phyloP scores from a whole-genome alignment of 805 yeast genomes.

The Yamadazyma takamatsuzukensis region DNA sequence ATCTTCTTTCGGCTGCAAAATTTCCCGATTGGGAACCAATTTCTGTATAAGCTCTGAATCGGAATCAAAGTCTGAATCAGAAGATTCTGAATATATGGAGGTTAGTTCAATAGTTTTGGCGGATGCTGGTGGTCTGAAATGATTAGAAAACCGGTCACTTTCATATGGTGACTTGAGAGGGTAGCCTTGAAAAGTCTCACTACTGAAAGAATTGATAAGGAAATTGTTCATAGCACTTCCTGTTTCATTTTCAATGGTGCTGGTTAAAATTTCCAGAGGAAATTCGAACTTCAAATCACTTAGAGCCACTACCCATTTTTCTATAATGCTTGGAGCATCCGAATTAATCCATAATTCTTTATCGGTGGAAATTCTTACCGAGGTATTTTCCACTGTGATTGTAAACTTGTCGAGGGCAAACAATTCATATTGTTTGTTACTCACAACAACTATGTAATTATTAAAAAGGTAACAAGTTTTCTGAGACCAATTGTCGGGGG shows the following conservation, averaged over 20 bases:
- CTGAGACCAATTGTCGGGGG: conserved; percentile 2
- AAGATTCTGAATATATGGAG: too few species aligned
- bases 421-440: background rate
- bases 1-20: too few species aligned
- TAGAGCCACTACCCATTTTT: conserved; percentile 42
- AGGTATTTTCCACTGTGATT: conserved; percentile 6
- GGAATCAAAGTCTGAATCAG: too few species aligned
- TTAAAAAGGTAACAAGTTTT: conserved; percentile 30
- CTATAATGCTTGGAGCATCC: conserved; percentile 27
- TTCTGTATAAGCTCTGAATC: too few species aligned
- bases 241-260: too few species aligned
- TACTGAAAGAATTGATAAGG: background rate
- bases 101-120: too few species aligned
- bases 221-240: background rate
- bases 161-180: too few species aligned
- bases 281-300: conserved; percentile 29
- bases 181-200: too few species aligned
- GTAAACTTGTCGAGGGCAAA: conserved; percentile 1
- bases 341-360: conserved; percentile 24
- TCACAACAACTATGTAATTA: conserved; percentile 23
- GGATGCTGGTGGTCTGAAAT: background rate
- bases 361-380: conserved; percentile 1
- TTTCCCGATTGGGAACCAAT: too few species aligned
- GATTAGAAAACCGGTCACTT: too few species aligned
- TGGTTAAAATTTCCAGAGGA: conserved; percentile 34